These are phyloP conservation scores for Scorias spongiosa DNA, from an alignment of 2,329 filamentous ascomycete genomes.

Conservation along the genomic window DNA sequence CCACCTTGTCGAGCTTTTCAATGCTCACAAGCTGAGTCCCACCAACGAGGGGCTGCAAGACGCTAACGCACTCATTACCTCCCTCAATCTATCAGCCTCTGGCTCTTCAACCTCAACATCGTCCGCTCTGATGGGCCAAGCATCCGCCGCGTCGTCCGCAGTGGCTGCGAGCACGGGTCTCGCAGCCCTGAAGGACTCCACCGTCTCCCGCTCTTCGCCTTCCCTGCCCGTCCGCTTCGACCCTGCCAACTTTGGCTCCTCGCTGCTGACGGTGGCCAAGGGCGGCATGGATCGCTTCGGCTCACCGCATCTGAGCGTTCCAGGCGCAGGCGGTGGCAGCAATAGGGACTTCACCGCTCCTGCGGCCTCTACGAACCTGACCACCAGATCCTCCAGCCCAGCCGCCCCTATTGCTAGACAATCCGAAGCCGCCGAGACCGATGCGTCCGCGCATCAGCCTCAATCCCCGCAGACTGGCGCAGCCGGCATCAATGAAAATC, in stretches of 20 bases:
- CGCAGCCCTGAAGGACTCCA: slow-evolving; percentile 20
- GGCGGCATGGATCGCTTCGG: slow-evolving; percentile 71
- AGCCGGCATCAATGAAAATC: slow-evolving; percentile 74
- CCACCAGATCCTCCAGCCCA: slow-evolving; percentile 18
- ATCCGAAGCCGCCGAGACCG: slow-evolving; percentile 7
- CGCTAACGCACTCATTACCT: slow-evolving; percentile 52
- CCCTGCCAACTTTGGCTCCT: slow-evolving; percentile 67
- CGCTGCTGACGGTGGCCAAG: slow-evolving; percentile 71
- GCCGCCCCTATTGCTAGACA: slow-evolving; percentile 14
- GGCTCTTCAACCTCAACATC: slow-evolving; percentile 19
- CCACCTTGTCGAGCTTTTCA: slow-evolving; percentile 77
- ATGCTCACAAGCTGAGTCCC: slow-evolving; percentile 58
- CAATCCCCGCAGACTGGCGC: slow-evolving; percentile 29
- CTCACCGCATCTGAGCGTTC: slow-evolving; percentile 34
- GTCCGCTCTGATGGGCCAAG: slow-evolving; percentile 18
- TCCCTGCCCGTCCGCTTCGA: slow-evolving; percentile 48
- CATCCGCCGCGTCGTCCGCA: background rate
- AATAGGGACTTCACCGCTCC: slow-evolving; percentile 7
- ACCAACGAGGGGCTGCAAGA: slow-evolving; percentile 54
- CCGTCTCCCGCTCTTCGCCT: slow-evolving; percentile 16
- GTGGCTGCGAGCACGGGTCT: slow-evolving; percentile 7
- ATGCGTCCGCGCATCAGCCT: background rate
- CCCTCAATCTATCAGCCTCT: slow-evolving; percentile 38
- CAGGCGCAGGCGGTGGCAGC: slow-evolving; percentile 7
- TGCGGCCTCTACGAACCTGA: slow-evolving; percentile 16